A percentile compares a stretch with the other conserved stretches of the same genome.
Evolutionary conservation across 2,329 filamentous ascomycete species (phyloP).

Genomic region (Chlorencoelia australis): DNA sequence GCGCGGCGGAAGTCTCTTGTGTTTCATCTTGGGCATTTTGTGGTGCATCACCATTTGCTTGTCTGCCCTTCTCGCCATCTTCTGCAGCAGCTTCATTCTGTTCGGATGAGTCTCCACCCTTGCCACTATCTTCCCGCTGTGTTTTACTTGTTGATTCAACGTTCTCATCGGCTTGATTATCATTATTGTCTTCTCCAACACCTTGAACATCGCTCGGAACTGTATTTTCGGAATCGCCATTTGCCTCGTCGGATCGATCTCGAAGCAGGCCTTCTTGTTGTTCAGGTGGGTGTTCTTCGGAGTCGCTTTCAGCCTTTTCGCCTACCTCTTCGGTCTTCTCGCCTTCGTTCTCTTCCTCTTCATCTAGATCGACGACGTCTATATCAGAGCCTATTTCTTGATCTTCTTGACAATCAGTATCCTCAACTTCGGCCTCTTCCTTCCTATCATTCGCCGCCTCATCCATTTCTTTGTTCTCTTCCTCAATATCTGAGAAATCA

Average conservation of each 20-base stretch:
- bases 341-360: constrained; percentile 22
- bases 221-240: constrained; percentile 49
- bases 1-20: constrained; percentile 37
- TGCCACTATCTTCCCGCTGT: constrained; percentile 55
- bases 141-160: constrained; percentile 50
- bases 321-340: constrained; percentile 44
- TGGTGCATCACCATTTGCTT: constrained; percentile 33
- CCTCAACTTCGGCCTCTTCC: constrained; percentile 32
- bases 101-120: constrained; percentile 54
- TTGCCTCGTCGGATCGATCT: constrained; percentile 36
- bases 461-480: constrained; percentile 31
- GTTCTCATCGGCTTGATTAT: constrained; percentile 51
- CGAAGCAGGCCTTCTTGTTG: constrained; percentile 32
- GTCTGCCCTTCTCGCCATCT: constrained; percentile 44
- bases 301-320: constrained; percentile 35
- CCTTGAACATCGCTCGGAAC: constrained; percentile 54
- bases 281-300: constrained; percentile 43
- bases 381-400: constrained; percentile 27
- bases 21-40: constrained; percentile 27
- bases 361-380: constrained; percentile 25
- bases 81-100: constrained; percentile 54
- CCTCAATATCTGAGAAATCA: constrained; percentile 41
- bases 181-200: constrained; percentile 54
- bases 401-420: constrained; percentile 31
- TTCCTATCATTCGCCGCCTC: constrained; percentile 33